A percentile compares a stretch with the other conserved stretches of the same genome.
phyloP scores from a whole-genome alignment of 202 grass and related monocot genomes.

The Schoenoplectus tabernaemontani region DNA sequence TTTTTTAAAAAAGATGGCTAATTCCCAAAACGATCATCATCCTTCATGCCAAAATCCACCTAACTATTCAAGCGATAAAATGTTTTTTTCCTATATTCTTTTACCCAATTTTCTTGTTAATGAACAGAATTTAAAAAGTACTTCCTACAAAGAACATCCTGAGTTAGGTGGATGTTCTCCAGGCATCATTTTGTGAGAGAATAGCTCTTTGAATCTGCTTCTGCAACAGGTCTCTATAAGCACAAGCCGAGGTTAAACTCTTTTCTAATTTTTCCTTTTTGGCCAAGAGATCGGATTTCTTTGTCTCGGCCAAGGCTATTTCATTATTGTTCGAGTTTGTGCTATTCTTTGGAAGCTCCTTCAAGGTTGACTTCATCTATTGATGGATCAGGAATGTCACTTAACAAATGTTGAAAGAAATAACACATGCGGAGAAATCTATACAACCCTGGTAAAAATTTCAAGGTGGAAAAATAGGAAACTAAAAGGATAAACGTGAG shows the following conservation, averaged over 20 bases:
- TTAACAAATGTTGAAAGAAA: constrained; percentile 2
- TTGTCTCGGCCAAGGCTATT: constrained; percentile 51
- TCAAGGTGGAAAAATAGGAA: background rate
- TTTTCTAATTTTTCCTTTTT: constrained; percentile 59
- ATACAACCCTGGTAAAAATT: background rate
- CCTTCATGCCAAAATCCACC: background rate
- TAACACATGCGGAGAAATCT: background rate
- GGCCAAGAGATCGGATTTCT: constrained; percentile 45
- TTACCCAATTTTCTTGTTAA: background rate
- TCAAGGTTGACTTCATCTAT: constrained; percentile 50
- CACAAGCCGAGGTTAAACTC: constrained; percentile 34
- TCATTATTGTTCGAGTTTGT: constrained; percentile 39
- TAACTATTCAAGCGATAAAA: background rate
- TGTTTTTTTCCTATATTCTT: background rate
- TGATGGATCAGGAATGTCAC: background rate
- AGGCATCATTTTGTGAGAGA: constrained; percentile 31
- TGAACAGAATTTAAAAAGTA: too few species aligned
- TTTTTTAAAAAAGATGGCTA: too few species aligned
- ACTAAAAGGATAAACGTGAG: constrained; percentile 14
- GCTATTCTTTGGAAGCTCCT: constrained; percentile 36
- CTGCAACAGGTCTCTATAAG: constrained; percentile 51
- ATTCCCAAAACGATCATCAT: too few species aligned
- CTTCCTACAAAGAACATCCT: background rate
- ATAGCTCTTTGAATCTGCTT: constrained; percentile 63
- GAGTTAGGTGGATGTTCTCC: background rate